Evolutionary conservation across 2,329 filamentous ascomycete species (phyloP).

Genomic region (Knufia petricola): DNA sequence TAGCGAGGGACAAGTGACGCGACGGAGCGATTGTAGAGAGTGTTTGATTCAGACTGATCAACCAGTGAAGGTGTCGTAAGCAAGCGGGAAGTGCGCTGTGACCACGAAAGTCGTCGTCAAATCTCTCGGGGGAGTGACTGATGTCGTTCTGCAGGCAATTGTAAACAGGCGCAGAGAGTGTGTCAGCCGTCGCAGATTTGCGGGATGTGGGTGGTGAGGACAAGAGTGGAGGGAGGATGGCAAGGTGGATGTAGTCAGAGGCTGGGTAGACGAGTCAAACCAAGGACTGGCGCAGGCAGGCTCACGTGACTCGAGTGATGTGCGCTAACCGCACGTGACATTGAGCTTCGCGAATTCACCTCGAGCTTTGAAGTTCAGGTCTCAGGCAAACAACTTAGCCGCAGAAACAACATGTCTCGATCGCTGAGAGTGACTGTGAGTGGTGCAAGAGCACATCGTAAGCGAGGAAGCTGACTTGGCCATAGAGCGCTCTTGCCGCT

Average conservation of each 20-base stretch:
- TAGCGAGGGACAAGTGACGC: slow-evolving; percentile 14
- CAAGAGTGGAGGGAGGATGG: slow-evolving; percentile 13
- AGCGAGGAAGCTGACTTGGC: slow-evolving; percentile 18
- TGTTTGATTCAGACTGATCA: slow-evolving; percentile 25
- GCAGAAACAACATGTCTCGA: slow-evolving; percentile 40
- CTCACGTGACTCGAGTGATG: background rate
- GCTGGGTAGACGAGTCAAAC: background rate
- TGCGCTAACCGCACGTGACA: background rate
- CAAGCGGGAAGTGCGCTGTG: slow-evolving; percentile 26
- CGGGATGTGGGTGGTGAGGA: slow-evolving; percentile 13
- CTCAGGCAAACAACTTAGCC: background rate
- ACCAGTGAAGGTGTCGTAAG: slow-evolving; percentile 57
- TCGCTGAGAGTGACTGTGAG: slow-evolving; percentile 53
- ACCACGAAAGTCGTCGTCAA: slow-evolving; percentile 32
- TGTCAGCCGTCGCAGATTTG: slow-evolving; percentile 22
- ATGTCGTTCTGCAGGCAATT: slow-evolving; percentile 17
- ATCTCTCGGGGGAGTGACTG: slow-evolving; percentile 26
- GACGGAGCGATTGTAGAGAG: slow-evolving; percentile 27
- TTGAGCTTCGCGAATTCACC: slow-evolving; percentile 1
- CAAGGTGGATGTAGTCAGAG: background rate
- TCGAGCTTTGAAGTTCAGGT: background rate
- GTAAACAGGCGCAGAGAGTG: slow-evolving; percentile 15
- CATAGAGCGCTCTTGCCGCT: slow-evolving; percentile 51
- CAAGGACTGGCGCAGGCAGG: background rate
- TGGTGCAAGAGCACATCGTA: slow-evolving; percentile 10